Evolutionary conservation across 306 rosid genomes (phyloP), one percentile per base, ranked within the genome.

Genomic region (Lathyrus aphaca): DNA sequence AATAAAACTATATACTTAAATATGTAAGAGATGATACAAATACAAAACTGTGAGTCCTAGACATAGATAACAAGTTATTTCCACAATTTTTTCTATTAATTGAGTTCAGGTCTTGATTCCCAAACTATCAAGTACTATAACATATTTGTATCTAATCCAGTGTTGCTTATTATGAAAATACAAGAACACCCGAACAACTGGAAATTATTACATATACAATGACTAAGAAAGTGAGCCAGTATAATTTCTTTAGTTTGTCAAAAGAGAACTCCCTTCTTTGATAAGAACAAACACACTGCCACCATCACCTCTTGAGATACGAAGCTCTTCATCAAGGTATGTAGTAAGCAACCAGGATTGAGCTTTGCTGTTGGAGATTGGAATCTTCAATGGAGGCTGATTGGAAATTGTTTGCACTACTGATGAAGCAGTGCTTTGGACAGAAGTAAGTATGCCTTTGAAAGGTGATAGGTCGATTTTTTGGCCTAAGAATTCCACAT

Each of bases 291-390:
- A 91, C 32, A 94, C 92, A 17, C 88, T 84, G 61, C 97, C 97
- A 8, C 65, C 91, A 46, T 87, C 97, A 32, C 88, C 91, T 81
- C 92, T 79, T 1, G 89, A 81, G 80, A 94, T 89, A 45, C 97
- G 79, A 25, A 94, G 83, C 54, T 91, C 97, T n/a, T 77, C 84
- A 0, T 94, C 99, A 3, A 94, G 97, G 74, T 88, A 88, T 10
- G 96, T 91, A 35, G 97, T 91, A 27, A 94, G 85, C 49, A 91
- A 40, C 99, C 96, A 94, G 0, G 99, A 94, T 19, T 94, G 77
- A 17, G 95, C 92, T 12, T 72, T 74, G 66, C 32, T 77, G 78
- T 71, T 82, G 15, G 89, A 40, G 66, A 94, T 78, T 15, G 97
- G 77, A 68, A 94, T 59, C 91, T 84, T 94, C 71, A 88, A 51